Percentiles rank a stretch among this genome's conserved stretches.
phyloP scores from a whole-genome alignment of 2,329 filamentous ascomycete species.

The Pezicula radicicola region DNA sequence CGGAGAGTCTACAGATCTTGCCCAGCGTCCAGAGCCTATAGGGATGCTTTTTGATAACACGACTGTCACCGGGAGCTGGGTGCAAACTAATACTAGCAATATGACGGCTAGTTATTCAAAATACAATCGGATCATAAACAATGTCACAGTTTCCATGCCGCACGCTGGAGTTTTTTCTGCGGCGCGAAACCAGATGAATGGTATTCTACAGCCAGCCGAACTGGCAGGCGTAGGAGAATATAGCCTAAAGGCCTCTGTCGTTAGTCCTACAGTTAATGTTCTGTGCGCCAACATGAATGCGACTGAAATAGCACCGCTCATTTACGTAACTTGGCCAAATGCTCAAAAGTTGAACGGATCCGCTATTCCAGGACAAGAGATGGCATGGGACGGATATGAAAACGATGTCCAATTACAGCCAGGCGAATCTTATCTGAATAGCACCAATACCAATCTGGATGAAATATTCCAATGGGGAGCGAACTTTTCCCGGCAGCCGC shows the following conservation, averaged over 20 bases:
- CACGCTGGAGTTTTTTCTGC: conserved; percentile 67
- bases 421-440: conserved; percentile 44
- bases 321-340: conserved; percentile 60
- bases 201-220: conserved; percentile 66
- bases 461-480: conserved; percentile 67
- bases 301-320: conserved; percentile 58
- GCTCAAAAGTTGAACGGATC: conserved; percentile 29
- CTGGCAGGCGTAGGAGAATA: conserved; percentile 67
- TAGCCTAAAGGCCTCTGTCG: conserved; percentile 62
- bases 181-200: conserved; percentile 56
- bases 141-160: conserved; percentile 74
- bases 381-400: conserved; percentile 34
- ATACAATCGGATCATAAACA: conserved; percentile 63
- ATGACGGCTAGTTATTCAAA: conserved; percentile 46
- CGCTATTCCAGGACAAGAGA: conserved; percentile 31
- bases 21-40: conserved; percentile 53
- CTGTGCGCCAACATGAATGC: conserved; percentile 65
- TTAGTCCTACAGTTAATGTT: conserved; percentile 69
- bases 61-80: conserved; percentile 67
- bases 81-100: conserved; percentile 52
- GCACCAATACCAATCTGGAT: conserved; percentile 61
- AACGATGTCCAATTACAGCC: conserved; percentile 32
- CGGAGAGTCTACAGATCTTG: conserved; percentile 36
- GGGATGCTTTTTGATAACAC: conserved; percentile 70
- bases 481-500: conserved; percentile 46